Evolutionary conservation across 306 rosid species (phyloP), one percentile per base, ranked within the genome.

Genomic region (Boehmeria nivea): DNA sequence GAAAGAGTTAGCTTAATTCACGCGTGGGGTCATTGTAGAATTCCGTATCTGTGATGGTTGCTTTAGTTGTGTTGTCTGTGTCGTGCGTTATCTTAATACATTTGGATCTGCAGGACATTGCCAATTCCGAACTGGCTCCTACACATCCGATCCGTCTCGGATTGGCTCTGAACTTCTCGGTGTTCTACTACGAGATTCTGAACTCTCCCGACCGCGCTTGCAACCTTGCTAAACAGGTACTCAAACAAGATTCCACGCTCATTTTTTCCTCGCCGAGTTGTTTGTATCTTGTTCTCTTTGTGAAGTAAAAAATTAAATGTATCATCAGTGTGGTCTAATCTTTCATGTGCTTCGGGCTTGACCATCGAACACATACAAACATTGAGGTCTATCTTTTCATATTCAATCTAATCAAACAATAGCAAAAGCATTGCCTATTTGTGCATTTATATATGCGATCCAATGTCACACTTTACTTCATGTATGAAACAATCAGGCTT

Each of bases 171-270:
- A 93, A 93, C 55, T 87, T 93, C 73, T 93, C 99, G 40, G 99
- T 87, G 43, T 85, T 93, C 51, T 85, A 93, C 79, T 93, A 87
- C 31, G 99, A 93, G 82, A 93, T 87, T 66, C 95, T 93, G 27
- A 93, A 93, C 70, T 93, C 99, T 27, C 99, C 96, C 19, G 99
- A 93, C 71, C 96, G 99, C 2, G 96, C 99, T 20, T 93, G 99
- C 87, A 93, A 65, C 58, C 96, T 93, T 54, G 99, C 99, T 34
- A 93, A 87, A 70, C 96, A 93, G 96, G 99, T 93, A 67, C 65
- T 1, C 1, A 66, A 42, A 57, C 6, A 14, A 23, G 59, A 34
- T 26, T 53, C 14, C n/a, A n/a, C 23, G 13, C 1, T 31, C 9
- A 31, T 6, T 10, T 31, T 31, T 48, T 48, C 4, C 12, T 18